Conservation (phyloP, 1,284 basidiomycete species). For the Sanghuangporus sanghuang region DNA sequence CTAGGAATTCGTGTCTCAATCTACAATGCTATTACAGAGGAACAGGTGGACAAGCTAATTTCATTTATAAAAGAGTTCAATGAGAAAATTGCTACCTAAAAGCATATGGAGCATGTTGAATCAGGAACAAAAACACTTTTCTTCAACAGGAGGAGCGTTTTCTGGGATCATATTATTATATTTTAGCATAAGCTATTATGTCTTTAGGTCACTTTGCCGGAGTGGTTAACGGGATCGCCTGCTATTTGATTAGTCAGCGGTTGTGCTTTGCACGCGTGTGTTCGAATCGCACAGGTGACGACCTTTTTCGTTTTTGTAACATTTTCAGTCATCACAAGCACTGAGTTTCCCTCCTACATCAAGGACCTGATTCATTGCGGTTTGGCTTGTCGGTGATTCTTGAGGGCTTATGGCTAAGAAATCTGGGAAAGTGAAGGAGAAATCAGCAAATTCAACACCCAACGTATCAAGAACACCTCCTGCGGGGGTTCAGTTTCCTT, state of each 20-base stretch:
- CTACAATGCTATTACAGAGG: conserved; percentile 92
- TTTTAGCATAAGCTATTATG: too few relatives aligned
- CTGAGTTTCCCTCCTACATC: background rate
- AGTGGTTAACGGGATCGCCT: conserved; percentile 92
- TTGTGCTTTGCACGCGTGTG: conserved; percentile 81
- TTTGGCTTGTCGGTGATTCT: background rate
- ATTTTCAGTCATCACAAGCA: background rate
- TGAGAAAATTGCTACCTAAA: too few relatives aligned
- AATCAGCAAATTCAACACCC: background rate
- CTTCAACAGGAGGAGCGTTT: too few relatives aligned
- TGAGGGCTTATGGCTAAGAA: conserved; percentile 1
- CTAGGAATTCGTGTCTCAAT: conserved; percentile 84
- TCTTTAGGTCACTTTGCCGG: conserved; percentile 71
- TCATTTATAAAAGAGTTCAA: conserved; percentile 56
- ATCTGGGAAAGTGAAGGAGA: background rate
- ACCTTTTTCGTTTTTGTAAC: conserved; percentile 33
- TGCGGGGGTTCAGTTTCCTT: conserved; percentile 1
- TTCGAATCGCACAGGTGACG: conserved; percentile 88
- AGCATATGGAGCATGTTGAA: too few relatives aligned
- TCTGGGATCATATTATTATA: too few relatives aligned
- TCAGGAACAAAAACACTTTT: too few relatives aligned
- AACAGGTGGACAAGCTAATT: conserved; percentile 61
- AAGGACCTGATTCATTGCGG: background rate
- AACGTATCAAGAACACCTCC: background rate
- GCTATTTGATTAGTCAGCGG: conserved; percentile 58